Evolutionary conservation across 495 filamentous ascomycete species (phyloP).

Genomic region (Neurospora sp.): DNA sequence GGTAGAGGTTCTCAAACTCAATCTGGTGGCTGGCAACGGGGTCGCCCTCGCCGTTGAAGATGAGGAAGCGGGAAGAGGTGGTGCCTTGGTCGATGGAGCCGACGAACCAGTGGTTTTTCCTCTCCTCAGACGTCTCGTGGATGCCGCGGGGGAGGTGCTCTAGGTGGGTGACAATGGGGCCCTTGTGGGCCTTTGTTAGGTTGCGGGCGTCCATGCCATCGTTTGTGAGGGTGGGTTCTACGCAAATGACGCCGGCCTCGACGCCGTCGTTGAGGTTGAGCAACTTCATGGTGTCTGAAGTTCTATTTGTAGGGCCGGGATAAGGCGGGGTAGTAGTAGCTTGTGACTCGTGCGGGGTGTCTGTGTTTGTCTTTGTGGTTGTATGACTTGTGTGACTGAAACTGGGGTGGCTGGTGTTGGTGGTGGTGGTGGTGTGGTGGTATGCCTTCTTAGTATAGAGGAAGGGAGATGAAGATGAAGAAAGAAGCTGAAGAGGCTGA

Average conservation of each 20-base stretch:
- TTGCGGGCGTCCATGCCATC: neutral
- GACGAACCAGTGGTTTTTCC: constrained; percentile 31
- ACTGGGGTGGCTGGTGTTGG: neutral
- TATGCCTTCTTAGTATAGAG: neutral
- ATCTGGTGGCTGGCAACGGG: constrained; percentile 83
- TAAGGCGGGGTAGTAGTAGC: neutral
- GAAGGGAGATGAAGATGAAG: neutral
- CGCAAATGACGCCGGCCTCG: neutral
- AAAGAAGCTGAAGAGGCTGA: neutral
- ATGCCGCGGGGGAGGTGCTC: constrained; percentile 22
- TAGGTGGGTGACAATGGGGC: constrained; percentile 1
- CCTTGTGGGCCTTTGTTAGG: neutral
- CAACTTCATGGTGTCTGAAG: neutral
- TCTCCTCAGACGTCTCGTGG: constrained; percentile 19
- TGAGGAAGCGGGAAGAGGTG: constrained; percentile 84
- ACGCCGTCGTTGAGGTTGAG: neutral
- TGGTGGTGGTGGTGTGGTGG: neutral
- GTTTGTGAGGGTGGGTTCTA: neutral
- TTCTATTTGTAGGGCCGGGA: neutral
- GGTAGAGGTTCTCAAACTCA: constrained; percentile 84
- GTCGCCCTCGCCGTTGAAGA: constrained; percentile 73
- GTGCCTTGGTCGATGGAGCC: constrained; percentile 83
- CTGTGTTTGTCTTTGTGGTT: neutral
- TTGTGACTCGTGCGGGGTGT: neutral
- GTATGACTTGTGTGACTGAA: neutral